Evolutionary conservation across 257 asterid genomes (phyloP).

Genomic region (Solanum habrochaites): DNA sequence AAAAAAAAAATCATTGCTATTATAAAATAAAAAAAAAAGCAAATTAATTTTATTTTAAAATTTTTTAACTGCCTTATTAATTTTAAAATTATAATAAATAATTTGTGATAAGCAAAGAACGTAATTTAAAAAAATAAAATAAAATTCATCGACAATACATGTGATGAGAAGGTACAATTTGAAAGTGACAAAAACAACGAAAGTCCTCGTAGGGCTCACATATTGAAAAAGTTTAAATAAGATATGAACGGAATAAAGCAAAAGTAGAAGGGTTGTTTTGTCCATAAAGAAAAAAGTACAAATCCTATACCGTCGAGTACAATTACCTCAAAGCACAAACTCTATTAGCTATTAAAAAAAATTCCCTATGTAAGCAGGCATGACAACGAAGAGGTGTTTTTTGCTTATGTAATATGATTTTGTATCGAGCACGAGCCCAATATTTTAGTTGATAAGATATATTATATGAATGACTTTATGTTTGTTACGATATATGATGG

Average conservation of each 20-base stretch:
- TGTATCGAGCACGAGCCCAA: neutral
- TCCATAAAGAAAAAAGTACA: neutral
- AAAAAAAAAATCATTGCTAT: too few relatives aligned
- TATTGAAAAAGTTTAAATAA: neutral
- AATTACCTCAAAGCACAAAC: neutral
- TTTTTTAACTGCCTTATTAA: too few relatives aligned
- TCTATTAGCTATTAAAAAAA: neutral
- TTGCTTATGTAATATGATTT: too few relatives aligned
- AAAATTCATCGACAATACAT: neutral
- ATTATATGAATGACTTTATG: neutral
- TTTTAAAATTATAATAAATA: neutral
- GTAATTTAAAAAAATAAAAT: too few relatives aligned
- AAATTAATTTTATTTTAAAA: too few relatives aligned
- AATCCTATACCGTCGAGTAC: neutral
- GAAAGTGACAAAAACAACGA: neutral
- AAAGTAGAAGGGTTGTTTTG: neutral
- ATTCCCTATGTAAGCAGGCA: neutral
- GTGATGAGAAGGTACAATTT: neutral
- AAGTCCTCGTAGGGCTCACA: neutral
- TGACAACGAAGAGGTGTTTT: neutral
- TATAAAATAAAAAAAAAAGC: too few relatives aligned
- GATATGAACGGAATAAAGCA: neutral
- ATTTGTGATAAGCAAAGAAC: neutral
- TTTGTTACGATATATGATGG: neutral
- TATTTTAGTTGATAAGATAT: too few relatives aligned